phyloP scores from a whole-genome alignment of 495 filamentous ascomycete genomes.

The Neurospora sp. region DNA sequence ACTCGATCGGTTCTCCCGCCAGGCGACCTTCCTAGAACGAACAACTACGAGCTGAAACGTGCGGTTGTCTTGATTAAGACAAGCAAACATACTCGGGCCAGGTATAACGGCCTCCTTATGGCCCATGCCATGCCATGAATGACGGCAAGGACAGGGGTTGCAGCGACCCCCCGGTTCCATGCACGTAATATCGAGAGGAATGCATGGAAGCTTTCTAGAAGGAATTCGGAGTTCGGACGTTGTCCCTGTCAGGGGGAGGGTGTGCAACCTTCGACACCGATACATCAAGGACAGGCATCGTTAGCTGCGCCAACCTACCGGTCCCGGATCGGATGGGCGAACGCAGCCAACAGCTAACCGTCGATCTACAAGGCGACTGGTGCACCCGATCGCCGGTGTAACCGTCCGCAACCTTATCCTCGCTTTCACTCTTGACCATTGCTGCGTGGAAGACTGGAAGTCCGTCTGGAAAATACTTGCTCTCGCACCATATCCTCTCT shows the following conservation, averaged over 20 bases:
- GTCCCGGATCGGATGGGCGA: neutral
- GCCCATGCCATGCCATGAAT: neutral
- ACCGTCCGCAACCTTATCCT: neutral
- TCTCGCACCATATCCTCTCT: neutral
- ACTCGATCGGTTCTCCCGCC: neutral
- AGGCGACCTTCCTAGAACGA: neutral
- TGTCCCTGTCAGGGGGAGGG: neutral
- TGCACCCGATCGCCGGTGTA: neutral
- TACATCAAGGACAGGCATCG: neutral
- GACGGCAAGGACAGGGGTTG: neutral
- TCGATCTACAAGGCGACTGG: neutral
- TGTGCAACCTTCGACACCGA: neutral
- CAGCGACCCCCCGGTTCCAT: neutral
- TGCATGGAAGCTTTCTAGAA: constrained; percentile 13
- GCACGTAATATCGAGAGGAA: constrained; percentile 6
- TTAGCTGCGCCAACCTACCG: neutral
- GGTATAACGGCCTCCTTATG: neutral
- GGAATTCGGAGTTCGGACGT: neutral
- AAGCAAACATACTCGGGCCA: neutral
- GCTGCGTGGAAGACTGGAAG: neutral
- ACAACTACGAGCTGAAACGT: neutral
- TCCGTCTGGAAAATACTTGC: neutral
- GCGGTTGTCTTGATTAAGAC: neutral
- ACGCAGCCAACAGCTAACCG: neutral
- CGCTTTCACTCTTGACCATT: neutral